Base-by-base conservation (phyloP, 2,329 filamentous ascomycete genomes). In the Cladosporium sp. region DNA sequence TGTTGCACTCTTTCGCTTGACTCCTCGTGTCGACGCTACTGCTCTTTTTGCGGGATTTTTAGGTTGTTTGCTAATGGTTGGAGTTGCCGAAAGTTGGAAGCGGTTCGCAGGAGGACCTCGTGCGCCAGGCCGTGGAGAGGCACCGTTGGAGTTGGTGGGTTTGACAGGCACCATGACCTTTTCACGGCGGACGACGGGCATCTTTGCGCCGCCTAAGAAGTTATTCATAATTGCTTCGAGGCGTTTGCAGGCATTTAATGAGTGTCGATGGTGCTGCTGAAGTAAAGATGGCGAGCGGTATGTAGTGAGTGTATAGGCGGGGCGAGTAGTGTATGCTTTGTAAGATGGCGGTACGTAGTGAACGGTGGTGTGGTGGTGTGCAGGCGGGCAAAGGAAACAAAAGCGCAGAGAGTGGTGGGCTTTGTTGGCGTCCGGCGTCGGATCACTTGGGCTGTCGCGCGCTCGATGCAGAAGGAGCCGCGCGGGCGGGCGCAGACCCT, bases 1-100 rank as follows among this genome's bases (percentile, higher is more conserved):
- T 0, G 76, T 77, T 18, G 71, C 72, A 57, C 73, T 76, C 68
- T 77, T 77, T 57, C 76, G 68, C 66, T 78, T 77, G 16, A 74
- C 66, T 13, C 73, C 73, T 67, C 71, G 71, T 32, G 71, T 58
- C 18, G 62, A 46, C 11, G 66, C 68, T 10, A 72, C 58, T 25
- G 71, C 66, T 53, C 62, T 36, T 46, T 67, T 54, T 57, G 61
- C 39, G 32, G 58, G 54, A 34, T 59, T 64, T 34, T 48, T 39
- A 5, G 68, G 58, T 46, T 48, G 62, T 36, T n/a, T 56, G 58
- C 49, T 26, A 43, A 39, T 13, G 5, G 18, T 21, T n/a, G 63
- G 26, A 65, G 57, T 60, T 54, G 68, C 53, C 13, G 71, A 67
- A 2, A 71, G 70, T 62, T 72, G 66, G 67, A 73, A 75, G 30